Conservation (phyloP, 2,329 filamentous ascomycete species). For the Claviceps cyperi region DNA sequence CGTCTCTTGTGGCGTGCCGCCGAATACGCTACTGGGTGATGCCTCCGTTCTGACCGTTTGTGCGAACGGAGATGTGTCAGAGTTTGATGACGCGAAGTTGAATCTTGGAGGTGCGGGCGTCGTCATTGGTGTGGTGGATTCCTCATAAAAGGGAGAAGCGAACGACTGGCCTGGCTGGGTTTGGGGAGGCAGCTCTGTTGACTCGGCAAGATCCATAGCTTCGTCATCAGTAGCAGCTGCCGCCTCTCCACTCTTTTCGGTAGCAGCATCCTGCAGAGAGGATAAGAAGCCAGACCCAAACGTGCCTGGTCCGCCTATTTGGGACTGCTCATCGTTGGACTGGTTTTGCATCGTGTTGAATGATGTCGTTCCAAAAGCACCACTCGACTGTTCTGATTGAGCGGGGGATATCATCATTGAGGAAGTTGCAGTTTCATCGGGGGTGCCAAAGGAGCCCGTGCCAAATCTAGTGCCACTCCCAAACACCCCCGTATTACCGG, state of each 20-base stretch:
- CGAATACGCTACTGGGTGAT: conserved; percentile 16
- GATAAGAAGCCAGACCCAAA: conserved; percentile 41
- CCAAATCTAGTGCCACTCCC: conserved; percentile 24
- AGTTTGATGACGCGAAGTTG: conserved; percentile 22
- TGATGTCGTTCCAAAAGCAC: conserved; percentile 34
- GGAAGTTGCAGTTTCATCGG: conserved; percentile 8
- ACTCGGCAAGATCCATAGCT: conserved; percentile 32
- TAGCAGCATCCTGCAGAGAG: conserved; percentile 21
- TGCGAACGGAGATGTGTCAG: conserved; percentile 20
- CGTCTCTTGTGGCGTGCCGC: conserved; percentile 14
- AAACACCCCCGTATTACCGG: conserved; percentile 22
- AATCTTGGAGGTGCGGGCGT: conserved; percentile 37
- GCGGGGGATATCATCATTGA: conserved; percentile 15
- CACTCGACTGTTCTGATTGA: conserved; percentile 15
- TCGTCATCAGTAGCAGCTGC: conserved; percentile 31
- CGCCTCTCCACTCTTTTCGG: conserved; percentile 22
- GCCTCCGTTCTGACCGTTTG: conserved; percentile 16
- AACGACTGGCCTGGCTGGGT: conserved; percentile 21
- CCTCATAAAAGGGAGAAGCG: conserved; percentile 13
- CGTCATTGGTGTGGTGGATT: conserved; percentile 34
- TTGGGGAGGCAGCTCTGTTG: conserved; percentile 21
- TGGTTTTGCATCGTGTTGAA: conserved; percentile 52
- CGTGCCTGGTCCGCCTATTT: conserved; percentile 29
- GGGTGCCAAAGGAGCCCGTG: conserved; percentile 17
- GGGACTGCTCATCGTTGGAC: conserved; percentile 35